These are phyloP conservation scores for Zymoseptoria tritici DNA, from an alignment of 2,329 filamentous ascomycete species.

Conservation along the genomic window DNA sequence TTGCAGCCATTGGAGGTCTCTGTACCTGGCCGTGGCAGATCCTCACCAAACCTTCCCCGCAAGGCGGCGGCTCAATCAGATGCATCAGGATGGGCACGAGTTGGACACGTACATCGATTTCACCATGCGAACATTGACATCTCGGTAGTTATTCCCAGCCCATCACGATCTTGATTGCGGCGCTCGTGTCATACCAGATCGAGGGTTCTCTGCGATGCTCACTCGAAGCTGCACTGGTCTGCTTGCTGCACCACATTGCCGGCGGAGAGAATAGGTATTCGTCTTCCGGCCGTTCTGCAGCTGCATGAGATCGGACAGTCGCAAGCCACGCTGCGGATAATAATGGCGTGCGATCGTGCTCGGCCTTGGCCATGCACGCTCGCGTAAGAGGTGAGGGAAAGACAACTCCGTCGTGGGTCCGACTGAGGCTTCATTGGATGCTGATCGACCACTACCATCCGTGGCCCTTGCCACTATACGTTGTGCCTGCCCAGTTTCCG, in stretches of 20 bases:
- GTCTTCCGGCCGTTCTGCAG: neutral
- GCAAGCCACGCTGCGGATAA: neutral
- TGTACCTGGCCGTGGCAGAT: conserved; percentile 1
- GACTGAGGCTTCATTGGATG: neutral
- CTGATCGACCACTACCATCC: neutral
- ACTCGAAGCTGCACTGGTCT: neutral
- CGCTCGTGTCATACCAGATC: neutral
- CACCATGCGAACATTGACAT: neutral
- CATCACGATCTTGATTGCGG: neutral
- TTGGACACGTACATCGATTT: neutral
- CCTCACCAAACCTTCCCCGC: conserved; percentile 7
- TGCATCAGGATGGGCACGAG: conserved; percentile 8
- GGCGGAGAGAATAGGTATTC: neutral
- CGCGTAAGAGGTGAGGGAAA: neutral
- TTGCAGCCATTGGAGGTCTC: neutral
- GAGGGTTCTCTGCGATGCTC: neutral
- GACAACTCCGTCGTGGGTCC: neutral
- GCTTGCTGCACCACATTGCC: neutral
- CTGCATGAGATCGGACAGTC: neutral
- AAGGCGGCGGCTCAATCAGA: conserved; percentile 8
- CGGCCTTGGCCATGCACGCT: neutral
- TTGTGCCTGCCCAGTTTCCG: neutral
- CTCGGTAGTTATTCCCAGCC: neutral
- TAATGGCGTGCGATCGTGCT: neutral
- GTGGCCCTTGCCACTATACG: neutral